A percentile compares a stretch with the other conserved stretches of the same genome.
These are phyloP conservation scores for Mortierella sp. DNA, from an alignment of 371 early-diverging fungal species.

Conservation along the genomic window DNA sequence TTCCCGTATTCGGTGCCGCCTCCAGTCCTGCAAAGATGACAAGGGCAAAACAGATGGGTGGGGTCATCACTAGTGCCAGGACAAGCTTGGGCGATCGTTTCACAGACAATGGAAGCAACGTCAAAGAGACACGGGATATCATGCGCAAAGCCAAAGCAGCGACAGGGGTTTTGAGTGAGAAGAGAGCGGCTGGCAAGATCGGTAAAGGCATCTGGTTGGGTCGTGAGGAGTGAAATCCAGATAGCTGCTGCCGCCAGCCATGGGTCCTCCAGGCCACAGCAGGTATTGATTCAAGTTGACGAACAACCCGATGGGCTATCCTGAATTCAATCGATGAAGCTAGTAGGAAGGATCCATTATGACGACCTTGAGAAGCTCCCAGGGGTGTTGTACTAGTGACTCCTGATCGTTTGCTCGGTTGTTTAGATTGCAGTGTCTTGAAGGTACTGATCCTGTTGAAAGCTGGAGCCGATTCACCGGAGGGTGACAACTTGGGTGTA, in stretches of 20 bases:
- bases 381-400: not conserved
- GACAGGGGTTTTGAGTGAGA: constrained; percentile 46
- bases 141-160: constrained; percentile 38
- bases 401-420: not conserved
- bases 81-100: constrained; percentile 42
- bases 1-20: constrained; percentile 67
- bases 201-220: constrained; percentile 29
- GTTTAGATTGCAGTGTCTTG: not conserved
- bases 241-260: not conserved
- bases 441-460: not conserved
- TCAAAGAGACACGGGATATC: constrained; percentile 42
- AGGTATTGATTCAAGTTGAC: not conserved
- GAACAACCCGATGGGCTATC: not conserved
- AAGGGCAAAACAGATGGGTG: constrained; percentile 45
- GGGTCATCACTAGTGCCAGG: constrained; percentile 35
- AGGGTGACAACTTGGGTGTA: not conserved
- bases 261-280: not conserved
- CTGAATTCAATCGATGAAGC: not conserved
- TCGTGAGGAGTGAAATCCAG: constrained; percentile 31
- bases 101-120: constrained; percentile 39
- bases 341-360: too few species aligned
- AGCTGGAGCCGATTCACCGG: not conserved
- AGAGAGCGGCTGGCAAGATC: constrained; percentile 32
- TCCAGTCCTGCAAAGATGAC: constrained; percentile 50
- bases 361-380: too few species aligned